These are phyloP conservation scores for Aquilaria sinensis DNA, from an alignment of 345 rosid genomes.

Conservation along the genomic window DNA sequence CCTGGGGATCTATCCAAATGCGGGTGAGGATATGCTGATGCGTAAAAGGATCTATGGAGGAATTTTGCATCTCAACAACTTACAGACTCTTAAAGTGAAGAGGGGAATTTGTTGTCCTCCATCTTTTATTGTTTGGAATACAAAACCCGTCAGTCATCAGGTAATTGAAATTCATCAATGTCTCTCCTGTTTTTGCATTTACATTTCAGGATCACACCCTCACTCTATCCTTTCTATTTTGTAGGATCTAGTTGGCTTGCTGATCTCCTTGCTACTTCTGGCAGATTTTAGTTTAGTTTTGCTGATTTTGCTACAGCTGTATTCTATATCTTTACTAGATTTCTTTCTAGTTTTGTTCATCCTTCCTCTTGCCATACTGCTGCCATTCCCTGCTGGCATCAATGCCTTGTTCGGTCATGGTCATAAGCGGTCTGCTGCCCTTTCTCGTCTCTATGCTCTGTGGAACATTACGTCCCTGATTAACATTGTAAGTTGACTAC, in stretches of 20 bases:
- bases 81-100: conserved; percentile 54
- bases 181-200: conserved; percentile 6
- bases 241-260: conserved; percentile 91
- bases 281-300: conserved; percentile 81
- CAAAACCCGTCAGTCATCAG: conserved; percentile 93
- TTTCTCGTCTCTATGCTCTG: conserved; percentile 76
- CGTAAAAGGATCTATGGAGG: conserved; percentile 46
- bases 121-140: conserved; percentile 54
- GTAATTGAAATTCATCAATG: conserved; percentile 29
- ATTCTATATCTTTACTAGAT: conserved; percentile 68
- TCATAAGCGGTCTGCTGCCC: conserved; percentile 79
- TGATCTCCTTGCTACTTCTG: conserved; percentile 67
- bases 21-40: conserved; percentile 26
- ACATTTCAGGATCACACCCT: conserved; percentile 5
- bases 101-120: conserved; percentile 44
- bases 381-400: conserved; percentile 91
- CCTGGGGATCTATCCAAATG: conserved; percentile 15
- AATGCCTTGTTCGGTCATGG: conserved; percentile 91
- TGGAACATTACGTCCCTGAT: conserved; percentile 79
- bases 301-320: conserved; percentile 87
- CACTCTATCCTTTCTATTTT: conserved; percentile 3
- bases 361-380: conserved; percentile 74
- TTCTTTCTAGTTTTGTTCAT: conserved; percentile 57
- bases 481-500: conserved; percentile 61
- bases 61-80: conserved; percentile 58